Evolutionary conservation across 2,329 filamentous ascomycete genomes (phyloP).

Genomic region (Emmonsiellopsis sp.): DNA sequence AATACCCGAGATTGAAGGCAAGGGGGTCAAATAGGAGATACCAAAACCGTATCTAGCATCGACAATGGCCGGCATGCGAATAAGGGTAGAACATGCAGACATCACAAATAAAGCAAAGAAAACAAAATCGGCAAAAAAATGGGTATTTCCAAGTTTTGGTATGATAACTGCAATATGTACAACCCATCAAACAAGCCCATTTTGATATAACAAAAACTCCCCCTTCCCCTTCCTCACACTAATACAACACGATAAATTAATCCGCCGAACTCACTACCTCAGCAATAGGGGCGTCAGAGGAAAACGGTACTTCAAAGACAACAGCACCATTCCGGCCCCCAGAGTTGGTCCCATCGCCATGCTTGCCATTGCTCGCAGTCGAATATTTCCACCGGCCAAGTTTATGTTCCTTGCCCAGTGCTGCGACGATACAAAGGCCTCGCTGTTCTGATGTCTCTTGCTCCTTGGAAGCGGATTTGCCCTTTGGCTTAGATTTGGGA

Average conservation of each 20-base stretch:
- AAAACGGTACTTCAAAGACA: constrained; percentile 67
- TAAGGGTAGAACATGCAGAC: too few relatives aligned
- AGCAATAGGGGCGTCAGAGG: background rate
- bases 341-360: constrained; percentile 21
- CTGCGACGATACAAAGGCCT: constrained; percentile 76
- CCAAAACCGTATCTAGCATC: too few relatives aligned
- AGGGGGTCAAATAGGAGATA: too few relatives aligned
- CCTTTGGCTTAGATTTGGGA: constrained; percentile 15
- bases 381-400: constrained; percentile 67
- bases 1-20: too few relatives aligned
- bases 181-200: background rate
- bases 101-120: too few relatives aligned
- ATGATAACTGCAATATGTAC: background rate
- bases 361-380: constrained; percentile 24
- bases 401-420: constrained; percentile 75
- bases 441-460: constrained; percentile 17
- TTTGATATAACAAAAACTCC: background rate
- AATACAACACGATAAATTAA: background rate
- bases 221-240: background rate
- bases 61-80: too few relatives aligned
- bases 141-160: too few relatives aligned
- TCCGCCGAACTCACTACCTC: background rate
- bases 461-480: constrained; percentile 8
- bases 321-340: constrained; percentile 71
- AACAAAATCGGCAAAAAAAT: too few relatives aligned